Base-by-base conservation (phyloP, 2,329 filamentous ascomycete species). In the Pyrenophora teres region DNA sequence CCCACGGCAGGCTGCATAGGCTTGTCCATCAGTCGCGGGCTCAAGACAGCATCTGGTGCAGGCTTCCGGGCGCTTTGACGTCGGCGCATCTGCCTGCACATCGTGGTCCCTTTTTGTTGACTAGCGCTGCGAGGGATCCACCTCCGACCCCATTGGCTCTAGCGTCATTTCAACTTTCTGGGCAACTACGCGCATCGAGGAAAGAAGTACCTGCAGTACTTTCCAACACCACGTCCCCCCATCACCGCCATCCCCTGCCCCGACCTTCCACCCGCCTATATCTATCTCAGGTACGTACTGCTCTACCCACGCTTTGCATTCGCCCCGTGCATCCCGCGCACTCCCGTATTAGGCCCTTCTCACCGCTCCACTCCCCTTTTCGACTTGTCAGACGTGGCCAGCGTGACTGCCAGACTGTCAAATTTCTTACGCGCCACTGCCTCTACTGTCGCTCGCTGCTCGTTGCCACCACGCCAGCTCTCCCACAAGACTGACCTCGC, bases 341-440 rank as follows among this genome's bases (percentile, higher is more conserved):
- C 52, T 44, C 46, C 60, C 60, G 57, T 50, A 52, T 53, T 61
- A 61, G 56, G 61, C 58, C 54, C 54, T 54, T 53, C 55, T 56
- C 64, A 63, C 67, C 62, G 65, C 66, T 59, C 62, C 55, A 60
- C 59, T 72, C 70, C 70, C 66, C 67, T 71, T 64, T 73, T 71
- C 68, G 44, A 55, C 56, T 41, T 38, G 56, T 50, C 54, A 46
- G 61, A 56, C 64, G 59, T 65, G 65, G 67, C 64, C 65, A 62
- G 65, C 66, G 64, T 62, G 59, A 54, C 54, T 61, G 63, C 64
- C 56, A 56, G 50, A 56, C 54, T 57, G 50, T 54, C 57, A 53
- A 25, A 57, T 56, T 58, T 57, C 51, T 57, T 51, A 67, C 63
- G 60, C 62, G 56, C 52, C 55, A 50, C 54, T 51, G 48, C 52